A percentile compares a stretch with the other conserved stretches of the same genome.
Conservation (phyloP, 352 stramenopile genomes). For the Globisporangium megalacanthum region DNA sequence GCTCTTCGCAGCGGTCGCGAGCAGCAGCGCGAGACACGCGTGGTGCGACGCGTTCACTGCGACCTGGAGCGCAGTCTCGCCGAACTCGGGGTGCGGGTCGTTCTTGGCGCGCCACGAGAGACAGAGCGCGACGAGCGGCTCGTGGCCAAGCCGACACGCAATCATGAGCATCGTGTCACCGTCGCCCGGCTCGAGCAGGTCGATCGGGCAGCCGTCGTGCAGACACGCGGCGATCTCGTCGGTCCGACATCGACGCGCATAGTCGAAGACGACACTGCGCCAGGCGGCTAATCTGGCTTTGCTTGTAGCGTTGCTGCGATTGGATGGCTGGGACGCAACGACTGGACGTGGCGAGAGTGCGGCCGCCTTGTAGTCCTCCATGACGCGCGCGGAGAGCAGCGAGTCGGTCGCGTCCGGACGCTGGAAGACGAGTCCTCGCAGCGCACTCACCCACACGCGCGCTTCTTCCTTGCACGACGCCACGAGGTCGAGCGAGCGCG, state of each 20-base stretch:
- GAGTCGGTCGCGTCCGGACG: background rate
- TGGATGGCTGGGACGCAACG: background rate
- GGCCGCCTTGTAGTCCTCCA: constrained; percentile 39
- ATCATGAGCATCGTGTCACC: constrained; percentile 79
- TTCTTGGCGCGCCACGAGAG: constrained; percentile 77
- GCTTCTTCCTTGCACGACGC: constrained; percentile 79
- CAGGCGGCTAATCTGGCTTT: constrained; percentile 46
- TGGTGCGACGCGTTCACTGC: constrained; percentile 58
- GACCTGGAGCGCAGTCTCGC: constrained; percentile 74
- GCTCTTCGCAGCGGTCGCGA: constrained; percentile 73
- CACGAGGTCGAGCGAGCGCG: constrained; percentile 65
- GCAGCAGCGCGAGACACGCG: constrained; percentile 52
- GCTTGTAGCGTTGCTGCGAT: constrained; percentile 6
- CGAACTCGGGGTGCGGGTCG: constrained; percentile 81
- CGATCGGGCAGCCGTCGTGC: constrained; percentile 63
- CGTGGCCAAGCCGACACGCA: constrained; percentile 58
- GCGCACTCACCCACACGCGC: constrained; percentile 42
- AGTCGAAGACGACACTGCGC: constrained; percentile 57
- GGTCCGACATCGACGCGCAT: constrained; percentile 33
- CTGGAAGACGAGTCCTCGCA: constrained; percentile 39
- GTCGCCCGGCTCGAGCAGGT: constrained; percentile 61
- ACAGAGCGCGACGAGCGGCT: constrained; percentile 64
- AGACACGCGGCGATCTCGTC: constrained; percentile 44
- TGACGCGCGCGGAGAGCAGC: constrained; percentile 26
- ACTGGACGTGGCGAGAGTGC: constrained; percentile 25